phyloP scores from a whole-genome alignment of 23 red algal species.

The Gracilaria vermiculophylla region DNA sequence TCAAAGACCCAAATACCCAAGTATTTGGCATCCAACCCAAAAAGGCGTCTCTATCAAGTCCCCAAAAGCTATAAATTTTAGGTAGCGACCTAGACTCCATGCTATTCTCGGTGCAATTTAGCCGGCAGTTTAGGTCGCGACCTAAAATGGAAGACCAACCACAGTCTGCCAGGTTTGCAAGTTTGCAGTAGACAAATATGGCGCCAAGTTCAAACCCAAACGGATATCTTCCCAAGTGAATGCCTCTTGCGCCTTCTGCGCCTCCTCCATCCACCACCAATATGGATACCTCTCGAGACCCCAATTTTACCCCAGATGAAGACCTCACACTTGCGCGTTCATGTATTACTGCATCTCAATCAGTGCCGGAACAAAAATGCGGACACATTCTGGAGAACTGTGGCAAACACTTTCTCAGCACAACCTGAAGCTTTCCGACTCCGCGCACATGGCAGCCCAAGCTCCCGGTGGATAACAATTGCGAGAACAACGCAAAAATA shows the following conservation, averaged over 20 bases:
- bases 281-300: neutral
- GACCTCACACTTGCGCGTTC: neutral
- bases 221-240: too few relatives aligned
- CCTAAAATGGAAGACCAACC: neutral
- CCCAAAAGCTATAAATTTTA: too few relatives aligned
- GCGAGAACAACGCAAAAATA: neutral
- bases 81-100: too few relatives aligned
- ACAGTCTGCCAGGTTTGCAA: neutral
- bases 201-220: too few relatives aligned
- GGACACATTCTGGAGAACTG: neutral
- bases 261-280: too few relatives aligned
- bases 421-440: neutral
- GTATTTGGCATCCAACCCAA: too few relatives aligned
- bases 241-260: too few relatives aligned
- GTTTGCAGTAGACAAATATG: neutral
- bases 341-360: neutral
- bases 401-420: neutral
- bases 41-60: too few relatives aligned
- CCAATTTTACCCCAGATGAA: slow-evolving; percentile 28
- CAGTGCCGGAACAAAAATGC: neutral
- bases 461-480: neutral
- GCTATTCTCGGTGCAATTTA: neutral
- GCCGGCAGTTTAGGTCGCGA: neutral
- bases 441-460: neutral
- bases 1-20: too few relatives aligned